Base-by-base conservation (phyloP, 2,329 filamentous ascomycete species). In the Aspergillus tubingensis region DNA sequence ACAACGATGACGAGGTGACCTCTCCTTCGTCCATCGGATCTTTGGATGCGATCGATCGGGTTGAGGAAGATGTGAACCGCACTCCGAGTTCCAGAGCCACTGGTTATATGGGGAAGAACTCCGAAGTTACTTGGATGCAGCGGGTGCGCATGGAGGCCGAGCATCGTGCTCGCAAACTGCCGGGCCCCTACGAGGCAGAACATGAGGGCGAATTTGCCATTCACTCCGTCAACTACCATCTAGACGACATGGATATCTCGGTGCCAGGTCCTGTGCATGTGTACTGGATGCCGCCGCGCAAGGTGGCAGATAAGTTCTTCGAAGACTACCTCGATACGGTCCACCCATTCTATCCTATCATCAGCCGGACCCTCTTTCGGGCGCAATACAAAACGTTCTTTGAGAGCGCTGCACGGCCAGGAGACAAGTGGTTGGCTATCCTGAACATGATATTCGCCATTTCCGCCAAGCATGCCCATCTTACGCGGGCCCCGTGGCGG, bases 391-490 rank as follows among this genome's bases (percentile, higher is more conserved):
- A 68, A 56, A 75, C 70, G 8, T 78, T 79, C 52, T 77, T 71
- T 48, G 74, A 74, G 23, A 72, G 68, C 17, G 63, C 67, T 23
- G 72, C 71, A 32, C 68, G 72, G 6, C 74, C 74, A 8, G 74
- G 74, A 3, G 74, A 75, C 56, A 77, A 76, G 57, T 79, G 77
- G 76, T 68, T 80, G 44, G 78, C 79, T 15, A 80, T 80, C 23
- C 63, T 81, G 60, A 81, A 81, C 55, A 68, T 80, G 67, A 79
- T 81, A 3, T 80, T 81, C 56, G 79, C 79, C 30, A 80, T 81
- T 52, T 71, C 72, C 5, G 74, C 78, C 27, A 75, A 76, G 57
- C 77, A 81, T 65, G 74, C 78, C 10, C 76, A 80, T 56, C 69
- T 80, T 5, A 71, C 73, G 38, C 72, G 79, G 59, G 77, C 77